Conservation (phyloP, 805 yeast species). For the Dipodascopsis uninucleata region DNA sequence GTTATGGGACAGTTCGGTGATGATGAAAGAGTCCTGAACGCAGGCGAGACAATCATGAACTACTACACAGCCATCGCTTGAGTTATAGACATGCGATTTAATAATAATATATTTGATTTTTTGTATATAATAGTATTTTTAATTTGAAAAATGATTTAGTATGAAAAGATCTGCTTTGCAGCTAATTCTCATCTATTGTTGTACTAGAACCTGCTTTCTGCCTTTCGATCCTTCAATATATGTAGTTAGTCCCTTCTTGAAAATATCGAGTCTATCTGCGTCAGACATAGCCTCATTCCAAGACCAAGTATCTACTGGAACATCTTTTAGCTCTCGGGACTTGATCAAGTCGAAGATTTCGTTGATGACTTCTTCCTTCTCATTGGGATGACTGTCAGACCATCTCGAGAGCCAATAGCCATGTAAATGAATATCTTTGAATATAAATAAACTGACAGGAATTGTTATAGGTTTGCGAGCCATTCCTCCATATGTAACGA, state of each 20-base stretch:
- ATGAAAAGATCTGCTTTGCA: too few relatives aligned
- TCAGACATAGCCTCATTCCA: constrained; percentile 40
- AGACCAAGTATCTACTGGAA: constrained; percentile 44
- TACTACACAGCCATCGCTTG: too few relatives aligned
- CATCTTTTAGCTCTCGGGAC: constrained; percentile 50
- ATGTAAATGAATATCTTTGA: constrained; percentile 76
- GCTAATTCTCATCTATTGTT: too few relatives aligned
- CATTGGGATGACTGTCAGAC: constrained; percentile 55
- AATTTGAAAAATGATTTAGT: too few relatives aligned
- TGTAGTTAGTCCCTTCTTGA: constrained; percentile 44
- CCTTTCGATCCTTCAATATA: constrained; percentile 39
- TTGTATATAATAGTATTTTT: too few relatives aligned
- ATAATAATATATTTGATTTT: neutral
- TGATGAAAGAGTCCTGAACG: constrained; percentile 58
- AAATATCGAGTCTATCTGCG: constrained; percentile 43
- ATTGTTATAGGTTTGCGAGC: constrained; percentile 89
- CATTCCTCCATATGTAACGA: constrained; percentile 97
- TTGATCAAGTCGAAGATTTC: constrained; percentile 57
- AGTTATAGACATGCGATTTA: constrained; percentile 1
- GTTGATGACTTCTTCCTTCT: constrained; percentile 53
- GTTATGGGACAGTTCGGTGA: constrained; percentile 82
- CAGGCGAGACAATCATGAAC: constrained; percentile 32
- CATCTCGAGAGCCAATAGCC: constrained; percentile 92
- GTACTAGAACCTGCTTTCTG: constrained; percentile 43
- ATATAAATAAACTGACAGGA: constrained; percentile 84